Conservation (phyloP, 1,139 yeast genomes). For the Magnusiomyces clavatus region DNA sequence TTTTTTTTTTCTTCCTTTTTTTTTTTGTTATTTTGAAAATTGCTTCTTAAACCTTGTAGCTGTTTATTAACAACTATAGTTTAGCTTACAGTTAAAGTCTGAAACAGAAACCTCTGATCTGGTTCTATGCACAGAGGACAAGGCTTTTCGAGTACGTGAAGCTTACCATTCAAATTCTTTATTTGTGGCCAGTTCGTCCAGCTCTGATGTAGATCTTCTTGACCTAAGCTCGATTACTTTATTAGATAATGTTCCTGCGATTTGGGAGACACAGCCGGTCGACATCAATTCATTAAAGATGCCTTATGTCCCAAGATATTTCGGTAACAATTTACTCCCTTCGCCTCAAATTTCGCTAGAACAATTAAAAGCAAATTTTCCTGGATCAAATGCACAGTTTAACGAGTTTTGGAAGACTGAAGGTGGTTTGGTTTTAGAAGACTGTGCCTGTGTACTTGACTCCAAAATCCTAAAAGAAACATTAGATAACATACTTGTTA, state of each 20-base stretch:
- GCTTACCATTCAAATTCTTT: slow-evolving; percentile 85
- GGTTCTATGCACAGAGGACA: slow-evolving; percentile 51
- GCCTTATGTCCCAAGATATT: slow-evolving; percentile 16
- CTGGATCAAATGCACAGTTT: slow-evolving; percentile 54
- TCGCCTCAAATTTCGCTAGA: slow-evolving; percentile 27
- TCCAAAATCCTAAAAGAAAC: slow-evolving; percentile 36
- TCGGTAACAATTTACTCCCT: not conserved
- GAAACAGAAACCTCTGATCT: slow-evolving; percentile 38
- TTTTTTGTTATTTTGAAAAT: not conserved
- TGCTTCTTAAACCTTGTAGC: not conserved
- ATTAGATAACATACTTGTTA: too few relatives aligned
- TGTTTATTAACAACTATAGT: not conserved
- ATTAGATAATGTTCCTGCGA: slow-evolving; percentile 40
- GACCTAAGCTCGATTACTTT: slow-evolving; percentile 31
- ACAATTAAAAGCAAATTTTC: slow-evolving; percentile 40
- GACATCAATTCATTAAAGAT: slow-evolving; percentile 31
- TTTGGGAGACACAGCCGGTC: slow-evolving; percentile 31
- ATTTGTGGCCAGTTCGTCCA: slow-evolving; percentile 37
- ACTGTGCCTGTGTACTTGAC: slow-evolving; percentile 34
- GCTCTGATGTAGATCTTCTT: not conserved
- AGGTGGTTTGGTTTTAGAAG: slow-evolving; percentile 49
- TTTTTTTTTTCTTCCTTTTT: not conserved
- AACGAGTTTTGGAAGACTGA: slow-evolving; percentile 42
- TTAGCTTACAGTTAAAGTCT: slow-evolving; percentile 35
- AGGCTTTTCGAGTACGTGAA: slow-evolving; percentile 63